Evolutionary conservation across 2,329 filamentous ascomycete species (phyloP).

Genomic region (Alternaria conjuncta): DNA sequence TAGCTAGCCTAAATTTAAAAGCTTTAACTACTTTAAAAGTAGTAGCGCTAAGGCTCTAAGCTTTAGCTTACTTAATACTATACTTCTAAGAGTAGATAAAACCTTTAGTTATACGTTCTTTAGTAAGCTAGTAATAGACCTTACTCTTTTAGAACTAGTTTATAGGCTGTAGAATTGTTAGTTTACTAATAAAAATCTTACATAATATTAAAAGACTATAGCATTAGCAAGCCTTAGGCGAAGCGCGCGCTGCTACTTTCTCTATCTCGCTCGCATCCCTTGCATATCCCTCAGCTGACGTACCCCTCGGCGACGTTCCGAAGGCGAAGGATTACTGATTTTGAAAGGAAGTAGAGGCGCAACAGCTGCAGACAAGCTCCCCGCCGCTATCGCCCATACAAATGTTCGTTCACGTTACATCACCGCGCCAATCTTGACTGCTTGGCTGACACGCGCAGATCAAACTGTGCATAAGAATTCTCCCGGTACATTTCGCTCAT

Average conservation of each 20-base stretch:
- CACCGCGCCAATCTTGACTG: background rate
- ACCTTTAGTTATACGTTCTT: no score
- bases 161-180: no score
- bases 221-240: no score
- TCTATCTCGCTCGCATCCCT: background rate
- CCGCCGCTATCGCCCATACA: background rate
- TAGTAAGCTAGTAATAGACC: no score
- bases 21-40: no score
- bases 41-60: no score
- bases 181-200: no score
- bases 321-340: background rate
- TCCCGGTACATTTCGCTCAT: background rate
- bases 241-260: background rate
- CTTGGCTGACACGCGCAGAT: slow-evolving; percentile 7
- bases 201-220: no score
- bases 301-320: background rate
- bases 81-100: no score
- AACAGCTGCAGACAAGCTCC: slow-evolving; percentile 4
- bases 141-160: no score
- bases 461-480: background rate
- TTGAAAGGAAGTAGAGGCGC: slow-evolving; percentile 5
- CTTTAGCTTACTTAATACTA: no score
- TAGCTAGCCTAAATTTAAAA: no score
- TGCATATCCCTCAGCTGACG: background rate
- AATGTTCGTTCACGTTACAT: slow-evolving; percentile 7